phyloP scores from a whole-genome alignment of 148 eudicot genomes.

The Nepenthes mirabilis region DNA sequence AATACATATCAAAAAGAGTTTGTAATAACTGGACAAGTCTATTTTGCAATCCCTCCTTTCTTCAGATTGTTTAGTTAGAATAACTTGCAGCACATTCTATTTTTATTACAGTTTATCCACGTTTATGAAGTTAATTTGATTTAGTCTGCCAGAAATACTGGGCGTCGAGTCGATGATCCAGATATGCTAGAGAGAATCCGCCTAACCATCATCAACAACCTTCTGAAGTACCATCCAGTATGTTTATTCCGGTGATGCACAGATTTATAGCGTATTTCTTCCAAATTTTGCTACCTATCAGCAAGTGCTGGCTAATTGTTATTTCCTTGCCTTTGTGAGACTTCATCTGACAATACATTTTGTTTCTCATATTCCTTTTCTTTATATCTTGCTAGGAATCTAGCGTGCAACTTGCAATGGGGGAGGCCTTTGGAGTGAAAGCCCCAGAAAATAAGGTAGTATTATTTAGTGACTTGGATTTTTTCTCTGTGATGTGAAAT shows the following conservation, averaged over 20 bases:
- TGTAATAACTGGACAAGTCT: no score
- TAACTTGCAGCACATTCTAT: background rate
- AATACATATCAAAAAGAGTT: no score
- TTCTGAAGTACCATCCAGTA: conserved; percentile 92
- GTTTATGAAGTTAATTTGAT: conserved; percentile 5
- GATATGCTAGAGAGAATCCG: conserved; percentile 86
- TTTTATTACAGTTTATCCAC: background rate
- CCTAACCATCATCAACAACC: conserved; percentile 80
- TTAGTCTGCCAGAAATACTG: conserved; percentile 34
- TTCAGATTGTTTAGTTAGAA: background rate
- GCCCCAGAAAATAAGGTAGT: conserved; percentile 72
- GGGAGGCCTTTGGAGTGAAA: conserved; percentile 90
- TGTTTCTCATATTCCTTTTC: background rate
- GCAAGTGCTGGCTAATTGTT: no score
- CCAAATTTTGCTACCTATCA: background rate
- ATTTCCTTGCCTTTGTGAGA: background rate
- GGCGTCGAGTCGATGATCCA: conserved; percentile 94
- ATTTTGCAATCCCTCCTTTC: no score
- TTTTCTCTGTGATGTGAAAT: no score
- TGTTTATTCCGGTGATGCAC: conserved; percentile 15
- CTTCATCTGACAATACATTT: background rate
- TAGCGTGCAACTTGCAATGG: conserved; percentile 90
- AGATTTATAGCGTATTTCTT: background rate
- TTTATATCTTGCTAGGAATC: conserved; percentile 47
- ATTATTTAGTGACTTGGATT: background rate